These are phyloP conservation scores for Botrytis tulipae DNA, from an alignment of 2,329 filamentous ascomycete species.

Conservation along the genomic window DNA sequence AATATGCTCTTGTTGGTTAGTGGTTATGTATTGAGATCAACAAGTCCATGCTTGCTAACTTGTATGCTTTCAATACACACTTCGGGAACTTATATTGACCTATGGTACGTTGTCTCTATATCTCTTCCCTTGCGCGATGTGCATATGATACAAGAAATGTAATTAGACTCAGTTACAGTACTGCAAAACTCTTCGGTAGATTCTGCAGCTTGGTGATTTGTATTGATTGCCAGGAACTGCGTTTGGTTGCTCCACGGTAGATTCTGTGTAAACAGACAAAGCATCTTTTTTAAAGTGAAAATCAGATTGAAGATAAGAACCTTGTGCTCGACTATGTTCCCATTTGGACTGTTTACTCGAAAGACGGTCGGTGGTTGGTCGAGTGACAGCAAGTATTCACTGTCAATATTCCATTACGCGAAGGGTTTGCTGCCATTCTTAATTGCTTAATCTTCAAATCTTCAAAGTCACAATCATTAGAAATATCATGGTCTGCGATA, in stretches of 20 bases:
- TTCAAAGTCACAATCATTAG: background rate
- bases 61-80: background rate
- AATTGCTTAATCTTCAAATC: background rate
- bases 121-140: background rate
- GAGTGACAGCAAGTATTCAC: slow-evolving; percentile 1
- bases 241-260: background rate
- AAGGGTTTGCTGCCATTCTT: background rate
- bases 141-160: background rate
- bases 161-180: background rate
- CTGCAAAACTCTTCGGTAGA: background rate
- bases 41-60: too few species aligned
- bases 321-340: background rate
- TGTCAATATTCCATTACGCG: background rate
- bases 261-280: background rate
- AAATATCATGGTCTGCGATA: background rate
- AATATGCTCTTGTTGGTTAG: background rate
- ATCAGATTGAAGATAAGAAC: background rate
- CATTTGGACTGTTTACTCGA: background rate
- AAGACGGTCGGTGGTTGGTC: background rate
- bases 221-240: background rate
- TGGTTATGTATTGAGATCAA: background rate
- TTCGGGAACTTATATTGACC: background rate
- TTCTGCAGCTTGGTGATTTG: background rate
- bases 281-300: background rate
- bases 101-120: background rate